Evolutionary conservation across 2,329 filamentous ascomycete genomes (phyloP), one percentile per base, ranked within the genome.

Genomic region (Pseudophaeomoniella oleicola): DNA sequence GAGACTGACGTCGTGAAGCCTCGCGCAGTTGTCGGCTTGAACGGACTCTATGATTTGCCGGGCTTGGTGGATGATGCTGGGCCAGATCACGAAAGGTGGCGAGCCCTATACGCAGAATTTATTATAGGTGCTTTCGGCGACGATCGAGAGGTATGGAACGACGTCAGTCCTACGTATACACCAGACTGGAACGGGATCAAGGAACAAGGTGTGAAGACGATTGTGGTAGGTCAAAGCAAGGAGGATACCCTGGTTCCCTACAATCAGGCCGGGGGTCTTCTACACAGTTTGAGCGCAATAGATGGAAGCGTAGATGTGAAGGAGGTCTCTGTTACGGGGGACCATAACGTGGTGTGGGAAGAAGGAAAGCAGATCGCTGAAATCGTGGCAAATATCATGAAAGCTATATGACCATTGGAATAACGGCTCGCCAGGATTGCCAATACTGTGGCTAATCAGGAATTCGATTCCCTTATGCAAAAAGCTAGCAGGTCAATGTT

Each of bases 21-120:
- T 0, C 48, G 57, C 2, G 70, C 66, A 3, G 55, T 81, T n/a
- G 50, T 81, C 3, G 69, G 75, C 19, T 55, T 81, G 14, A 70
- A 71, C 38, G 79, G 80, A 1, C 72, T 85, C 15, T 83, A 82
- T 53, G 71, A 80, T 48, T 54, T 85, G 6, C 62, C 62, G 5
- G 64, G 64, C 0, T 54, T 83, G 14, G 52, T 69, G 2, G 39
- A 48, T 5, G 59, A 64, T 33, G 51, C 49, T 13, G 60, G 58
- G 4, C 52, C 48, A 17, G 38, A 37, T 17, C 39, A 40, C 31
- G 36, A 19, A 27, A 16, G 14, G 13, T 35, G 10, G 18, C 29
- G 13, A 13, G 9, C 9, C 4, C 18, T 35, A 19, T 85, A 84
- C 50, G 50, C 56, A 4, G 62, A 63, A 3, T 75, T 85, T 42